phyloP scores from a whole-genome alignment of 176 grass and related monocot species.

The Triticum timopheevii region DNA sequence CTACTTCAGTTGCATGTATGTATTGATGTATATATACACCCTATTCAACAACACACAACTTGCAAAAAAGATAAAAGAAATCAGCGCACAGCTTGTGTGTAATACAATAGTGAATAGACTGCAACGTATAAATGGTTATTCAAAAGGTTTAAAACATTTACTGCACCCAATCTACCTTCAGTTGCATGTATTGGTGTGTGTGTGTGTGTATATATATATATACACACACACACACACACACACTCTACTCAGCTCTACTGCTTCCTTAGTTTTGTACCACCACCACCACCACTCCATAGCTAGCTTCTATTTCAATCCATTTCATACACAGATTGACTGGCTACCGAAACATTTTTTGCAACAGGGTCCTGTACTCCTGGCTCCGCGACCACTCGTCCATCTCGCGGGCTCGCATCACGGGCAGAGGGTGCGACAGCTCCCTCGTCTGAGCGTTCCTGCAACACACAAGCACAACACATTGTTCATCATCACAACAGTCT shows the following conservation, averaged over 20 bases:
- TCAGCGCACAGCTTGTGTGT: too few relatives aligned
- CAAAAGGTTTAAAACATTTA: background rate
- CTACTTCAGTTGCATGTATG: background rate
- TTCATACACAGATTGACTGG: background rate
- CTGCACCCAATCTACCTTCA: background rate
- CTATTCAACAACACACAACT: too few relatives aligned
- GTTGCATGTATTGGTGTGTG: background rate
- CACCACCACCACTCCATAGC: slow-evolving; percentile 6
- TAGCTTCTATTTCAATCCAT: background rate
- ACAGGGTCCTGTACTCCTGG: slow-evolving; percentile 54
- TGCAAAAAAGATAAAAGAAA: too few relatives aligned
- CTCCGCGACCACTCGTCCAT: slow-evolving; percentile 90
- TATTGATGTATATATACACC: too few relatives aligned
- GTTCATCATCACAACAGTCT: background rate
- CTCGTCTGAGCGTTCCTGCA: slow-evolving; percentile 85
- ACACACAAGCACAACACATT: background rate
- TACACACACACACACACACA: too few relatives aligned
- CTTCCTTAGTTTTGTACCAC: background rate
- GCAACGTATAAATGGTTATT: background rate
- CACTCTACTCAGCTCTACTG: background rate
- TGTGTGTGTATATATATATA: too few relatives aligned
- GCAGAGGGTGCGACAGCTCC: slow-evolving; percentile 85
- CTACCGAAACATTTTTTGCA: slow-evolving; percentile 38
- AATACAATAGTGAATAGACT: too few relatives aligned
- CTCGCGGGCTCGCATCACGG: slow-evolving; percentile 79